Conservation (phyloP, 164 flowering plant species). For the Chimonanthus salicifolius region DNA sequence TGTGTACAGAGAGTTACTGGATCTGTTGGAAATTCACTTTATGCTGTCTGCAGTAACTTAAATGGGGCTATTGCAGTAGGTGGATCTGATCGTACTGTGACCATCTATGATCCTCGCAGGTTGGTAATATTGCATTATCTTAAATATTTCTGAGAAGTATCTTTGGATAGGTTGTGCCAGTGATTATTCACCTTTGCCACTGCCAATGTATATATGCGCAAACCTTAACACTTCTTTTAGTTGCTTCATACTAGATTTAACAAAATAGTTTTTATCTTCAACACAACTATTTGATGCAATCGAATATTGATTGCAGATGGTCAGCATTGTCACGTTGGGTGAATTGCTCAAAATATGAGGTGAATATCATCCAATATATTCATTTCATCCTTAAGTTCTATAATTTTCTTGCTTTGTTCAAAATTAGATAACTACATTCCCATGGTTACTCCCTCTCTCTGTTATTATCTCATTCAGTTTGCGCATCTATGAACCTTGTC, state of each 20-base stretch:
- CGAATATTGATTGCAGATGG: conserved; percentile 51
- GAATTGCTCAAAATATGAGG: conserved; percentile 89
- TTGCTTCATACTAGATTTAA: not conserved
- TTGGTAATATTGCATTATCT: conserved; percentile 12
- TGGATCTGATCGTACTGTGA: conserved; percentile 81
- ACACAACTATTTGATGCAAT: conserved; percentile 2
- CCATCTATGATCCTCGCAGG: conserved; percentile 91
- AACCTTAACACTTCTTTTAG: not conserved
- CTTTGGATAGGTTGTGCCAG: not conserved
- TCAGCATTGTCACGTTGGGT: conserved; percentile 70
- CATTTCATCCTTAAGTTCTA: not conserved
- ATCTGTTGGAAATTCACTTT: conserved; percentile 56
- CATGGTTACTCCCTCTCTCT: not conserved
- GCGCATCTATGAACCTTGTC: not conserved
- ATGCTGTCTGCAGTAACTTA: conserved; percentile 64
- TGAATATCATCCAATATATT: conserved; percentile 7
- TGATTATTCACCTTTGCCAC: not conserved
- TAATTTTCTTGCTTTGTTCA: too few relatives aligned
- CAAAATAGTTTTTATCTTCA: not conserved
- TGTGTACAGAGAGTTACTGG: conserved; percentile 70
- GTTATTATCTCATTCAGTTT: not conserved
- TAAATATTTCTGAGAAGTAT: too few relatives aligned
- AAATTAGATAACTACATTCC: not conserved
- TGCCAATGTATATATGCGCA: not conserved
- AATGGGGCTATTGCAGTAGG: conserved; percentile 66